These are phyloP conservation scores for Picea mariana DNA, from an alignment of 83 land plant species.

Conservation along the genomic window DNA sequence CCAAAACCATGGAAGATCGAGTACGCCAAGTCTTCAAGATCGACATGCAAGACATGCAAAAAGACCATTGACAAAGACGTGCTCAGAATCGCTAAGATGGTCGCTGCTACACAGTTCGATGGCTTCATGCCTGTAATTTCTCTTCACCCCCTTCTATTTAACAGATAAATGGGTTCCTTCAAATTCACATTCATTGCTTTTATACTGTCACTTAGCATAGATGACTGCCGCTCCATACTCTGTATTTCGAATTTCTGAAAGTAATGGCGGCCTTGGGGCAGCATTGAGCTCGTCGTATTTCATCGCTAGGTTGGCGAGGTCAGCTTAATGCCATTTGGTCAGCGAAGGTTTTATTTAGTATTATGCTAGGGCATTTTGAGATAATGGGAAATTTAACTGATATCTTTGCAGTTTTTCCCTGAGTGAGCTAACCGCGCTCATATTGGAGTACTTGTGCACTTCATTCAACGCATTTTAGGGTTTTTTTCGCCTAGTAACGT, in stretches of 20 bases:
- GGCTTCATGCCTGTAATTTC: slow-evolving; percentile 83
- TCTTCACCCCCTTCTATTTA: slow-evolving; percentile 9
- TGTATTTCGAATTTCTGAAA: not conserved
- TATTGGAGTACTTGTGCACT: not conserved
- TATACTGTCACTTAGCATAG: not conserved
- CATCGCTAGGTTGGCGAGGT: not conserved
- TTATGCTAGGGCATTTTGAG: not conserved
- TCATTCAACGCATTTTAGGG: too few species aligned
- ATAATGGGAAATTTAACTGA: not conserved
- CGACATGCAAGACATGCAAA: too few species aligned
- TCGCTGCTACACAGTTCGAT: slow-evolving; percentile 75
- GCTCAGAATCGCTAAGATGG: slow-evolving; percentile 80
- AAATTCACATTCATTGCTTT: not conserved
- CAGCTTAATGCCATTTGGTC: too few species aligned
- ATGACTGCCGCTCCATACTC: not conserved
- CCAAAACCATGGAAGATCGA: too few species aligned
- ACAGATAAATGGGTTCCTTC: not conserved
- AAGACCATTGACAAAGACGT: not conserved
- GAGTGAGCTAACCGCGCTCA: not conserved
- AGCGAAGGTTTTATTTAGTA: too few species aligned
- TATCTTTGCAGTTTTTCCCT: not conserved
- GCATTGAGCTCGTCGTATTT: not conserved
- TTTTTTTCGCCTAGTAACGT: too few species aligned
- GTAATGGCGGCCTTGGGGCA: not conserved
- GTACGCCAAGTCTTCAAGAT: too few species aligned